Conservation (phyloP, 2,329 filamentous ascomycete species). For the Ramularia endophylla region DNA sequence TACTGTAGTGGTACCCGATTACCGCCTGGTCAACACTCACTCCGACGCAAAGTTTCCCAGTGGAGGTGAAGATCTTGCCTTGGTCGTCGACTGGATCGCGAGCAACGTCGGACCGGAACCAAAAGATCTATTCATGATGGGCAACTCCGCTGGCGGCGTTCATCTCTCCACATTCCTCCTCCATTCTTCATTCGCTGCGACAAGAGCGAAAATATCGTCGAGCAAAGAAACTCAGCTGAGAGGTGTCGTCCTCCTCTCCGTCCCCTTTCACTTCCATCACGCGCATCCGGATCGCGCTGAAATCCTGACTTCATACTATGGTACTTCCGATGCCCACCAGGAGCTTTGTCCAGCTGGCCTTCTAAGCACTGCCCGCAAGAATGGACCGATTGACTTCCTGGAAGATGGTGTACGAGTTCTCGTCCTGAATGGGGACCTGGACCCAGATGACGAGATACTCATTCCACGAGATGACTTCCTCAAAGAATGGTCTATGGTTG, state of each 20-base stretch:
- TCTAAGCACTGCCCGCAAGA: slow-evolving; percentile 12
- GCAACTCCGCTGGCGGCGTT: slow-evolving; percentile 39
- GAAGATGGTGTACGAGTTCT: slow-evolving; percentile 12
- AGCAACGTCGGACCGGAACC: slow-evolving; percentile 22
- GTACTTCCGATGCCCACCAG: slow-evolving; percentile 7
- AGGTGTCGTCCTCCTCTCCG: slow-evolving; percentile 22
- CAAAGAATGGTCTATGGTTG: slow-evolving; percentile 15
- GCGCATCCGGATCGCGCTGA: slow-evolving; percentile 10
- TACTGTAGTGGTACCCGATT: slow-evolving; percentile 35
- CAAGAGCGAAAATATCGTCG: slow-evolving; percentile 14
- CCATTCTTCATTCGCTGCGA: slow-evolving; percentile 17
- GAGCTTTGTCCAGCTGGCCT: slow-evolving; percentile 19
- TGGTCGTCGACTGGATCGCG: slow-evolving; percentile 34
- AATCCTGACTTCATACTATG: slow-evolving; percentile 19
- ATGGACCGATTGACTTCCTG: slow-evolving; percentile 14
- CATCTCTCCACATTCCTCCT: slow-evolving; percentile 36
- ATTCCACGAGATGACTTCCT: slow-evolving; percentile 22
- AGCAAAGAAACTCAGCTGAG: slow-evolving; percentile 13
- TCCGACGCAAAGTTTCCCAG: slow-evolving; percentile 35
- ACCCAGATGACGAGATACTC: slow-evolving; percentile 22
- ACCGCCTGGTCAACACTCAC: slow-evolving; percentile 33
- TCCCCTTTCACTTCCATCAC: slow-evolving; percentile 21
- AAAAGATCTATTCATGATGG: slow-evolving; percentile 35
- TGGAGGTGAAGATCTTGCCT: slow-evolving; percentile 36
- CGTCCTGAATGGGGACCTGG: slow-evolving; percentile 22